Base-by-base conservation (phyloP, 169 alveolate species). In the Ichthyophthirius multifiliis region DNA sequence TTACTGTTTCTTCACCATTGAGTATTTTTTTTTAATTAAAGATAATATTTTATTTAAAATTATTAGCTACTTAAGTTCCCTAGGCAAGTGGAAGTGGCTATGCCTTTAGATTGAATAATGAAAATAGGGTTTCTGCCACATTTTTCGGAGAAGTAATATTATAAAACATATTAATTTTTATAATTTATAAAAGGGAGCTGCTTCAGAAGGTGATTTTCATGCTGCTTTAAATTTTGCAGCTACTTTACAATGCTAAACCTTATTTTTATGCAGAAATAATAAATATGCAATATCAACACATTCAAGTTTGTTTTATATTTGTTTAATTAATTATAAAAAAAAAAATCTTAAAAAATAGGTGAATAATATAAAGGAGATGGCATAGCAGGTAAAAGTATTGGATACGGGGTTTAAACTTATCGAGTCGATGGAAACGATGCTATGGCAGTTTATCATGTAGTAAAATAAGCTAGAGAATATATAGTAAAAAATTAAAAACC, bases 31-130 rank as follows among this genome's bases (percentile, higher is more conserved):
- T 15, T 67, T 37, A 18, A 18, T 37, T 0, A 4, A 16, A n/a
- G 2, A 67, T 16, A 67, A 16, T 35, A 31, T 34, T 37, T 18
- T 20, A 65, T 13, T 20, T 16, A 18, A 55, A 55, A 2, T 0
- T 18, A 20, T 55, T 55, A 48, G 95, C 97, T 20, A 96, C 99
- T 2, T 97, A 98, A 83, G 89, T 98, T 15, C 99, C 99, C 2
- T 97, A 98, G 75, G 99, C 99, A 12, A 89, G 98, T 4, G 99
- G 99, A 1, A 96, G 97, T 30, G 99, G 99, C 31, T 98, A 97
- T 83, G 98, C 97, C 20, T 93, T 91, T 74, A 95, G 96, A 83
- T 83, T 96, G 12, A 92, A 78, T 32, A 91, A 92, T 43, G 93
- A 89, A 71, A 88, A 95, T 43, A 96, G 96, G 16, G 93, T 94